Conservation (phyloP, 176 grass and related monocot genomes). For the Raddia guianensis region DNA sequence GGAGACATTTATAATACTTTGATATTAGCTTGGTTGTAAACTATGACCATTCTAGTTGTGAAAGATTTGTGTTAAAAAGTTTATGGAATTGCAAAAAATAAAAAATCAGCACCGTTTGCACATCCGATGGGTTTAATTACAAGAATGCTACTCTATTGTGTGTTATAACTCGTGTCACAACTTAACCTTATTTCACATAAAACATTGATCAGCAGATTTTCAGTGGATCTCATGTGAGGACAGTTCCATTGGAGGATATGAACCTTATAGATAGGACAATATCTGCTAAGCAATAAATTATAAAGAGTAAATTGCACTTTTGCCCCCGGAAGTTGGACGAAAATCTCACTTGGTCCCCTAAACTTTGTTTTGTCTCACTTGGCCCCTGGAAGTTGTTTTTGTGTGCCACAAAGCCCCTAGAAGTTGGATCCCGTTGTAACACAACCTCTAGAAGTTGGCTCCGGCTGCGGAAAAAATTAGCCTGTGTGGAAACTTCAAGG, state of each 20-base stretch:
- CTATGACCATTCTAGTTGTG: background rate
- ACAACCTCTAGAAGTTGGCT: too few species aligned
- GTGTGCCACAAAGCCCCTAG: too few species aligned
- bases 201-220: background rate
- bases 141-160: background rate
- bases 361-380: too few species aligned
- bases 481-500: too few species aligned
- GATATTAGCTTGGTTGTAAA: background rate
- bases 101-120: background rate
- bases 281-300: background rate
- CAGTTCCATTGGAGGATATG: background rate
- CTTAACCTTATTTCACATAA: background rate
- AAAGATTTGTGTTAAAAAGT: background rate
- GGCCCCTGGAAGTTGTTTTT: too few species aligned
- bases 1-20: background rate
- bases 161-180: background rate
- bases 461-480: too few species aligned
- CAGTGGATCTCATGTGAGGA: background rate
- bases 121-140: background rate
- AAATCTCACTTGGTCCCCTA: too few species aligned
- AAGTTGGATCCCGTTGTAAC: too few species aligned
- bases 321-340: too few species aligned
- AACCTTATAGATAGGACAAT: background rate
- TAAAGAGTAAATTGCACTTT: too few species aligned
- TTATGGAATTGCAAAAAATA: background rate